A percentile compares a stretch with the other conserved stretches of the same genome.
Conservation (phyloP, 805 yeast species). For the Grigorovia yakushimaensis region DNA sequence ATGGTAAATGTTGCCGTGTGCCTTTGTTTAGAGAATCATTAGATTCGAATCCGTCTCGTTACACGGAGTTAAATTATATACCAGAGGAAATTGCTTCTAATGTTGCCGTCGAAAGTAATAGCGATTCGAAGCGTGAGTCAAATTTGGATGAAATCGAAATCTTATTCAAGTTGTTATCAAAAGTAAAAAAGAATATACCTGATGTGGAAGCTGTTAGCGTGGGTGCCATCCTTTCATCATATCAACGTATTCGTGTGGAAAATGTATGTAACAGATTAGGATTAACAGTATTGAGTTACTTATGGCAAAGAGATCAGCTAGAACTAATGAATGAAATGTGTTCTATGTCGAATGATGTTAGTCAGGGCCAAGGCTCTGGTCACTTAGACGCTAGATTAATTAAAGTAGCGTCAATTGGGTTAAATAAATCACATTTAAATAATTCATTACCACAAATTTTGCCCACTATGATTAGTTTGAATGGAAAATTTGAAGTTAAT, state of each 20-base stretch:
- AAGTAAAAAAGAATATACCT: slow-evolving; percentile 47
- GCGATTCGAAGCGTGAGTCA: slow-evolving; percentile 31
- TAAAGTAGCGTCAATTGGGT: slow-evolving; percentile 90
- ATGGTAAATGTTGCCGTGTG: slow-evolving; percentile 60
- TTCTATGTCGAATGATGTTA: slow-evolving; percentile 16
- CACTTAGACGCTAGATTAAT: slow-evolving; percentile 69
- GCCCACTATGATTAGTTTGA: slow-evolving; percentile 48
- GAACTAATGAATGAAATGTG: slow-evolving; percentile 80
- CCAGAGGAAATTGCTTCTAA: slow-evolving; percentile 6
- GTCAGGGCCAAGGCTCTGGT: slow-evolving; percentile 4
- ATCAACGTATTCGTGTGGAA: slow-evolving; percentile 90
- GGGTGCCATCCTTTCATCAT: slow-evolving; percentile 93
- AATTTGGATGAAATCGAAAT: slow-evolving; percentile 83
- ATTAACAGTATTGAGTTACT: slow-evolving; percentile 57
- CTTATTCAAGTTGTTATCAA: slow-evolving; percentile 42
- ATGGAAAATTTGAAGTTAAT: slow-evolving; percentile 67
- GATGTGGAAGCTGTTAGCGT: slow-evolving; percentile 81
- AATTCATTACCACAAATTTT: slow-evolving; percentile 51
- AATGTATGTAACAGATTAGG: slow-evolving; percentile 72
- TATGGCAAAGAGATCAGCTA: slow-evolving; percentile 85
- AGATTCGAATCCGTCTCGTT: slow-evolving; percentile 45
- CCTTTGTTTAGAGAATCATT: slow-evolving; percentile 72
- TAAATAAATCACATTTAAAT: slow-evolving; percentile 58
- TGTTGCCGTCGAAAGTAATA: neutral
- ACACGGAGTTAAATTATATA: slow-evolving; percentile 58